Conservation (phyloP, 306 rosid species). For the Luffa aegyptiaca region DNA sequence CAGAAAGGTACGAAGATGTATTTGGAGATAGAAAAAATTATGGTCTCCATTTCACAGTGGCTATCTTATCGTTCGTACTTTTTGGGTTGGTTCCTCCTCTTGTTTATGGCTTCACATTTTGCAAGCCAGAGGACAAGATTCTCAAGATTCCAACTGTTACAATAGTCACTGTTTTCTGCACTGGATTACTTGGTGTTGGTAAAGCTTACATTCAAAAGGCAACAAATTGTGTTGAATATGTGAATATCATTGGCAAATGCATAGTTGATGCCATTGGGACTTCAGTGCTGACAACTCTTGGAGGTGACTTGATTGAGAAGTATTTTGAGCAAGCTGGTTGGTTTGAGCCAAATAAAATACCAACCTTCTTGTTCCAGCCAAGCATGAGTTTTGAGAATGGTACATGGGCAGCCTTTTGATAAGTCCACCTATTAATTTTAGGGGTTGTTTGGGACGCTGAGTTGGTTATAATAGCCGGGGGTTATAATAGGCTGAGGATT, state of each 20-base stretch:
- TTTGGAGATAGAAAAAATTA: slow-evolving; percentile 40
- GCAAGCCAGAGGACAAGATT: slow-evolving; percentile 31
- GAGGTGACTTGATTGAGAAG: background rate
- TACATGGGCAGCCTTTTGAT: background rate
- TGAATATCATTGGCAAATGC: background rate
- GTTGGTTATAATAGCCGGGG: too few species aligned
- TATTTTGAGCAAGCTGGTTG: background rate
- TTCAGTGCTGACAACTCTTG: background rate
- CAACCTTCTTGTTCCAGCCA: background rate
- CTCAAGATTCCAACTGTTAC: slow-evolving; percentile 51
- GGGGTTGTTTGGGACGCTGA: too few species aligned
- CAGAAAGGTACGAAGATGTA: slow-evolving; percentile 25
- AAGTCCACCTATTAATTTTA: background rate
- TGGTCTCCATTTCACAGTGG: slow-evolving; percentile 34
- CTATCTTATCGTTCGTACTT: slow-evolving; percentile 42
- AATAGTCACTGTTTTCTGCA: slow-evolving; percentile 40
- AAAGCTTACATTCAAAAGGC: slow-evolving; percentile 35
- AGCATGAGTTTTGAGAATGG: background rate
- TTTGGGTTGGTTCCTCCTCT: slow-evolving; percentile 60
- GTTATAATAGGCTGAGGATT: too few species aligned
- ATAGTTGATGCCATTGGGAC: background rate
- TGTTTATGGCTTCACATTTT: slow-evolving; percentile 57
- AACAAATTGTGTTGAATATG: slow-evolving; percentile 18
- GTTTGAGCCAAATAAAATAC: background rate
- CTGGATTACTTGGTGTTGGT: slow-evolving; percentile 38